A percentile compares a stretch with the other conserved stretches of the same genome.
Conservation (phyloP, 495 filamentous ascomycete genomes). For the Hypoxylon trugodes region DNA sequence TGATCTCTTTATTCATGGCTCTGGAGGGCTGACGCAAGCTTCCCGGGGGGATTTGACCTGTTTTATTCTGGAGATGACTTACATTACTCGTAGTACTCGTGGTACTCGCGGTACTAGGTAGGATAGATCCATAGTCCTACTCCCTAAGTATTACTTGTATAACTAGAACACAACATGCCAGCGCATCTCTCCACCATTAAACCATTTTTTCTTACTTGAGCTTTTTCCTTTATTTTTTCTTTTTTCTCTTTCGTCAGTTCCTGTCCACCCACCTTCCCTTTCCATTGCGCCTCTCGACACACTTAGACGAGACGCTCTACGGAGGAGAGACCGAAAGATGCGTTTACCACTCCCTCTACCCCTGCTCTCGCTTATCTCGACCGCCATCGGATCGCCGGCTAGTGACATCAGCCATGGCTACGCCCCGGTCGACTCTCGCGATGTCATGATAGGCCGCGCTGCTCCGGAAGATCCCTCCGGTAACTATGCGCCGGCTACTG, state of each 20-base stretch:
- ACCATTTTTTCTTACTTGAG: neutral
- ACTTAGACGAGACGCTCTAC: neutral
- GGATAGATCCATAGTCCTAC: too few species aligned
- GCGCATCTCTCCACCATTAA: neutral
- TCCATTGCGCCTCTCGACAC: neutral
- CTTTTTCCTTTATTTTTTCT: neutral
- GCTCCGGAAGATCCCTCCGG: slow-evolving; percentile 64
- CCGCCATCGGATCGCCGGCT: slow-evolving; percentile 31
- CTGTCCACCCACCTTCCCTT: too few species aligned
- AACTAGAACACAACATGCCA: slow-evolving; percentile 24
- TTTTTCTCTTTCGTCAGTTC: neutral
- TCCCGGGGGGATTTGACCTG: neutral
- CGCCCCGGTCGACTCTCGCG: slow-evolving; percentile 13
- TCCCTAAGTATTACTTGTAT: too few species aligned
- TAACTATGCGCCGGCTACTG: slow-evolving; percentile 62
- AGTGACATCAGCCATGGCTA: slow-evolving; percentile 1
- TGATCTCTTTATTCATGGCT: slow-evolving; percentile 17
- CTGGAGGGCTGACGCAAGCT: slow-evolving; percentile 19
- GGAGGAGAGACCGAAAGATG: slow-evolving; percentile 20
- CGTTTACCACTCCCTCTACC: slow-evolving; percentile 24
- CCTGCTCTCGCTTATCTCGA: slow-evolving; percentile 35
- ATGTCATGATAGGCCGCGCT: slow-evolving; percentile 47
- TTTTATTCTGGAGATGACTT: slow-evolving; percentile 1
- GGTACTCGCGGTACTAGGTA: neutral
- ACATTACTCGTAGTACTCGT: slow-evolving; percentile 29